Conservation (phyloP, 1,284 basidiomycete genomes). For the Apiotrichum gracile region DNA sequence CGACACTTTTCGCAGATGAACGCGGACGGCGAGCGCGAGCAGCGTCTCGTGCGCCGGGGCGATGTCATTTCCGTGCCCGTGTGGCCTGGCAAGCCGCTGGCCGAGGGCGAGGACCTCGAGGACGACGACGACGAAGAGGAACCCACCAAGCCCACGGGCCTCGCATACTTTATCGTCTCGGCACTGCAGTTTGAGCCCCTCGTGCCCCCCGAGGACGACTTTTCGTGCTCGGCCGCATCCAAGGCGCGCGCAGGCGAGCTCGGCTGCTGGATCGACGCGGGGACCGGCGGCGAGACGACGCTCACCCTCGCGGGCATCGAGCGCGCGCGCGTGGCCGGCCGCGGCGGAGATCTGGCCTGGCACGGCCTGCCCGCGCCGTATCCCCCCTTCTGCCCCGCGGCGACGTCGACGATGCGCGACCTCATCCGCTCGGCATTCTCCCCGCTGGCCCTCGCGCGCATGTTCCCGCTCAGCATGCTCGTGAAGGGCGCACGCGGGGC, state of each 20-base stretch:
- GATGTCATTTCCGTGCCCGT: slow-evolving; percentile 74
- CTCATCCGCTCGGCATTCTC: slow-evolving; percentile 27
- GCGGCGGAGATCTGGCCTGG: slow-evolving; percentile 28
- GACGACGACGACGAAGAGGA: slow-evolving; percentile 42
- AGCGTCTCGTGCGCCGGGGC: slow-evolving; percentile 66
- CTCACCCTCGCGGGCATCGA: slow-evolving; percentile 52
- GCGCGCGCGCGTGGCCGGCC: slow-evolving; percentile 18
- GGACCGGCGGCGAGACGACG: slow-evolving; percentile 56
- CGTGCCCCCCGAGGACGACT: slow-evolving; percentile 43
- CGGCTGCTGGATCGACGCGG: slow-evolving; percentile 78
- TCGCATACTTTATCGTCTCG: slow-evolving; percentile 73
- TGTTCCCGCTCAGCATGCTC: slow-evolving; percentile 44
- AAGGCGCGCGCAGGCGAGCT: slow-evolving; percentile 57
- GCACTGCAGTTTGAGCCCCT: slow-evolving; percentile 62
- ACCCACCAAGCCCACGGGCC: slow-evolving; percentile 35
- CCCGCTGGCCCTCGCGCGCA: slow-evolving; percentile 16
- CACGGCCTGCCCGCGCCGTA: slow-evolving; percentile 17
- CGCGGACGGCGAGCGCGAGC: slow-evolving; percentile 7
- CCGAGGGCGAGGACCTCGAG: slow-evolving; percentile 33
- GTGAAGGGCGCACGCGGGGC: slow-evolving; percentile 52
- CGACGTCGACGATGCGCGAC: slow-evolving; percentile 26
- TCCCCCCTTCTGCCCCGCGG: slow-evolving; percentile 19
- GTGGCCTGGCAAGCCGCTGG: slow-evolving; percentile 53
- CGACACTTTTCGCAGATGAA: slow-evolving; percentile 56
- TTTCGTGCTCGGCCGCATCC: slow-evolving; percentile 45